A percentile compares a stretch with the other conserved stretches of the same genome.
Evolutionary conservation across 2,329 filamentous ascomycete genomes (phyloP).

Genomic region (Colletotrichum abscissum): DNA sequence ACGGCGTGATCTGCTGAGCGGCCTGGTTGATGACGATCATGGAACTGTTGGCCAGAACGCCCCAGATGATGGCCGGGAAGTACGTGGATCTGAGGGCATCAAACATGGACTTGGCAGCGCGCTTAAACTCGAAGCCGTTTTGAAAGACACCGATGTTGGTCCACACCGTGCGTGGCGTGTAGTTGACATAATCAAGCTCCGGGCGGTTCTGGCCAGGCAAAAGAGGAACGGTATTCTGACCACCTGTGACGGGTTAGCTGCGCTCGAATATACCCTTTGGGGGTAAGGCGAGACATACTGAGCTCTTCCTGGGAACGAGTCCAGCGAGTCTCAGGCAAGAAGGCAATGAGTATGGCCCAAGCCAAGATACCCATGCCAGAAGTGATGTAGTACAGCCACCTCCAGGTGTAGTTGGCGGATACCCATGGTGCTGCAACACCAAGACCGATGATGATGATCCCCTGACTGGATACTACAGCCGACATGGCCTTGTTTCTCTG

Average conservation of each 20-base stretch:
- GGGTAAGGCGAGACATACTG: conserved; percentile 22
- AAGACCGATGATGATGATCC: conserved; percentile 43
- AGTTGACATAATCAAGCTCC: conserved; percentile 41
- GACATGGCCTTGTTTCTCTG: conserved; percentile 49
- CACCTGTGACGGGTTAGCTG: conserved; percentile 6
- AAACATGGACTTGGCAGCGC: conserved; percentile 40
- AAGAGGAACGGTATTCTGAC: conserved; percentile 38
- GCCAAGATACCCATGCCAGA: conserved; percentile 43
- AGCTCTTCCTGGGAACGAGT: conserved; percentile 44
- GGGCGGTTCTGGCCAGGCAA: conserved; percentile 41
- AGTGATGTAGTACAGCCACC: conserved; percentile 48
- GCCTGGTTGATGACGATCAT: conserved; percentile 45
- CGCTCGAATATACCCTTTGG: accelerated
- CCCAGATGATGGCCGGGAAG: conserved; percentile 48
- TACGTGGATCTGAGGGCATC: conserved; percentile 45
- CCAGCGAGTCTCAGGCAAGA: conserved; percentile 50
- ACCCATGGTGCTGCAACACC: conserved; percentile 44
- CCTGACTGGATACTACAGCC: conserved; percentile 43
- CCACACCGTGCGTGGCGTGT: conserved; percentile 42
- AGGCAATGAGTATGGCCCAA: conserved; percentile 45
- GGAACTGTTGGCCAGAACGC: conserved; percentile 43
- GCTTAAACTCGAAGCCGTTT: conserved; percentile 40
- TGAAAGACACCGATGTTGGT: conserved; percentile 48
- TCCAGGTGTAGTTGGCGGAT: conserved; percentile 45
- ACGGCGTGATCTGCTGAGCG: conserved; percentile 38